These are phyloP conservation scores for Guadua angustifolia DNA, from an alignment of 176 grass and related monocot genomes.

Conservation along the genomic window DNA sequence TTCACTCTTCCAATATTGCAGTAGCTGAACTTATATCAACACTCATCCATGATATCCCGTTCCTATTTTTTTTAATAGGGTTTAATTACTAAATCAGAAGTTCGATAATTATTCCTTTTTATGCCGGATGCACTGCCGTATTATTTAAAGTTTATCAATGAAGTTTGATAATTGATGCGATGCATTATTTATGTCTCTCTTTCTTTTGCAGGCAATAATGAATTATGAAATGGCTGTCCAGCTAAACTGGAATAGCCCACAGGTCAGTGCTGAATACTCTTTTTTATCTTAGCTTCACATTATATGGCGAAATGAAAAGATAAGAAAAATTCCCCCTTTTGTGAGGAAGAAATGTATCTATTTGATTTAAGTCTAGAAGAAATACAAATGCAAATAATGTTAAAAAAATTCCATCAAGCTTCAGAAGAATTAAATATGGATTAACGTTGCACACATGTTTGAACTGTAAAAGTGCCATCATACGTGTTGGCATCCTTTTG, in stretches of 20 bases:
- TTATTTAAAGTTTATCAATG: conserved; percentile 23
- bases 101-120: neutral
- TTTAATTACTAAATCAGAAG: neutral
- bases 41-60: neutral
- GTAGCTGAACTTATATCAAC: conserved; percentile 4
- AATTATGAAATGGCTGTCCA: conserved; percentile 97
- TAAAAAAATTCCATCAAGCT: neutral
- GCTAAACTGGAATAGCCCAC: conserved; percentile 99
- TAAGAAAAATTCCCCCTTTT: neutral
- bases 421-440: neutral
- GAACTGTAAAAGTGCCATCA: conserved; percentile 14
- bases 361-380: conserved; percentile 36
- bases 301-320: conserved; percentile 8
- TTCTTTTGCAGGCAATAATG: conserved; percentile 75
- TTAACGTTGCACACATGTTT: neutral
- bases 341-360: neutral
- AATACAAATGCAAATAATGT: neutral
- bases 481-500: neutral
- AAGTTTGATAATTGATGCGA: neutral
- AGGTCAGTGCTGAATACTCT: conserved; percentile 55
- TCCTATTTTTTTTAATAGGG: neutral
- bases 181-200: conserved; percentile 6
- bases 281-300: conserved; percentile 25
- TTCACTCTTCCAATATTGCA: neutral
- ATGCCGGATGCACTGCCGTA: neutral